Base-by-base conservation (phyloP, 306 rosid genomes). In the Fagus crenata region DNA sequence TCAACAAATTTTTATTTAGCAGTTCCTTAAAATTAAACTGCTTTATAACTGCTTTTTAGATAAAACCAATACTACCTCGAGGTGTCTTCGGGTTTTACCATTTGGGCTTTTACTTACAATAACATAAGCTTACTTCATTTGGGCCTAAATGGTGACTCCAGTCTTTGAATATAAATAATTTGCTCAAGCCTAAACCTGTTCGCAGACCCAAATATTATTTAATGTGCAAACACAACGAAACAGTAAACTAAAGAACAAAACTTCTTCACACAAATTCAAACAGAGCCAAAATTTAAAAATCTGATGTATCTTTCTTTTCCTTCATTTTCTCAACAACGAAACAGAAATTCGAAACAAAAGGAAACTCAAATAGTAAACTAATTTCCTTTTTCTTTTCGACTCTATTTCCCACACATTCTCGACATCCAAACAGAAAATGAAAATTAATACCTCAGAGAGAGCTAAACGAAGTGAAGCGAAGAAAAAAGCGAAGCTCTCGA, bases 381-480 rank as follows among this genome's bases (percentile, higher is more conserved):
- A 22, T 22, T 22, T 22, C 28, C 28, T 22, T 22, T 22, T 22
- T 22, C 28, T 46, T 46, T 46, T 46, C 8, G 1, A 51, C 1
- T 75, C 15, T 43, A 28, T 54, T 60, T 71, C 64, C 77, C 43
- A 65, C 53, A 61, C 49, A 74, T 54, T 72, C 69, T 67, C 63
- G 49, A 55, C 58, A 76, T 12, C 68, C 82, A 35, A 73, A 65
- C 65, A 53, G 28, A 49, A 64, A 37, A 8, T 11, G 6, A 49
- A 18, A 79, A 18, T 28, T 4, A 71, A 1, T 28, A 90, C 91
- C 91, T 89, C 83, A 40, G 95, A 90, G 81, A 94, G 96, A 13
- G 93, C 86, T 41, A 82, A 42, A 5, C 96, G 93, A 69, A 94
- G 95, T 31, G 96, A 90, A 37, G 86, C 87, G 84, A 94, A 92